phyloP scores from a whole-genome alignment of 805 yeast species.

The Priceomyces castillae region DNA sequence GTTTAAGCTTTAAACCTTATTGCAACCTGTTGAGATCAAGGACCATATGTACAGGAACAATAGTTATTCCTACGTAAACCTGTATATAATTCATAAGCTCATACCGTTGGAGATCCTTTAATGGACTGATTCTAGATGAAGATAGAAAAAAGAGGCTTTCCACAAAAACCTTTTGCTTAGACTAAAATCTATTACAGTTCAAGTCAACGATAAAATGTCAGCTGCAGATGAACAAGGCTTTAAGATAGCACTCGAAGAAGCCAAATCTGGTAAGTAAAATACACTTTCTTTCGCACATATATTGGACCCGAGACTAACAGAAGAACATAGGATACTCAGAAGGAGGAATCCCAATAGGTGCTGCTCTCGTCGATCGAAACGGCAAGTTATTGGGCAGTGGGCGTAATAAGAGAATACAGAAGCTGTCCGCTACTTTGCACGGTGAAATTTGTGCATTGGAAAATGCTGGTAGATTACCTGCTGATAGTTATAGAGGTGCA shows the following conservation, averaged over 20 bases:
- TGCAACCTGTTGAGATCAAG: too few species aligned
- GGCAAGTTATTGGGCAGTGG: slow-evolving; percentile 86
- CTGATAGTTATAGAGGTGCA: slow-evolving; percentile 72
- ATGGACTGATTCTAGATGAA: too few species aligned
- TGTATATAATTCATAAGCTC: too few species aligned
- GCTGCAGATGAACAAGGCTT: slow-evolving; percentile 44
- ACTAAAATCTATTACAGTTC: too few species aligned
- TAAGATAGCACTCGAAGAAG: slow-evolving; percentile 71
- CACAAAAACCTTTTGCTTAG: too few species aligned
- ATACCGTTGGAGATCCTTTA: too few species aligned
- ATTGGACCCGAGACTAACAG: not conserved
- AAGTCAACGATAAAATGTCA: not conserved
- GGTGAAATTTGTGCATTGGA: slow-evolving; percentile 91
- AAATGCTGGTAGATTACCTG: slow-evolving; percentile 86
- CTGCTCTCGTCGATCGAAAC: slow-evolving; percentile 66
- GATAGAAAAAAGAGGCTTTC: too few species aligned
- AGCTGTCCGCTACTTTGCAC: slow-evolving; percentile 77
- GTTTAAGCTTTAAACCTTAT: too few species aligned
- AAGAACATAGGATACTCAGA: slow-evolving; percentile 54
- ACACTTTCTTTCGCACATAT: not conserved
- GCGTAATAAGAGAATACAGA: slow-evolving; percentile 87
- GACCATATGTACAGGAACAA: too few species aligned
- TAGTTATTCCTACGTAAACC: too few species aligned
- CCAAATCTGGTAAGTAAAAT: slow-evolving; percentile 47
- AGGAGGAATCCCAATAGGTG: slow-evolving; percentile 93